Conservation (phyloP, 805 yeast genomes). For the Candida fluviatilis region DNA sequence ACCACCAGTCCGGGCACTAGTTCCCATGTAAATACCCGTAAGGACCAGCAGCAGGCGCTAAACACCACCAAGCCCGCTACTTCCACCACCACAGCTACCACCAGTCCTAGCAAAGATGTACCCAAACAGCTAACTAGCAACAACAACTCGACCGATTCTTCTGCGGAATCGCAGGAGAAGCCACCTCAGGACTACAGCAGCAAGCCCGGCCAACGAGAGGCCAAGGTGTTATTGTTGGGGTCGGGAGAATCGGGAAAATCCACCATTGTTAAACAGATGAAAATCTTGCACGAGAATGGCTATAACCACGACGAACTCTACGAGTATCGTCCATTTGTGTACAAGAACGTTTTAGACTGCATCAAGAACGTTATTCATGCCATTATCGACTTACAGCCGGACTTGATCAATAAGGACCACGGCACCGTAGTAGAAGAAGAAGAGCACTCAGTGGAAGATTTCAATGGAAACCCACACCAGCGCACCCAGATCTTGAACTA, state of each 20-base stretch:
- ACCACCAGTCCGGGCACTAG: slow-evolving; percentile 4
- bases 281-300: slow-evolving; percentile 70
- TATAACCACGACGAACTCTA: slow-evolving; percentile 65
- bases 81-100: neutral
- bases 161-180: slow-evolving; percentile 3
- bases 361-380: slow-evolving; percentile 69
- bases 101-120: slow-evolving; percentile 1
- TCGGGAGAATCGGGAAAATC: slow-evolving; percentile 88
- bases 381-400: slow-evolving; percentile 47
- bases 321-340: slow-evolving; percentile 76
- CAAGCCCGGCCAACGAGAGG: slow-evolving; percentile 31
- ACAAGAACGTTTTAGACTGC: slow-evolving; percentile 72
- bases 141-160: slow-evolving; percentile 7
- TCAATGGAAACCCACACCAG: slow-evolving; percentile 3
- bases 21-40: slow-evolving; percentile 10
- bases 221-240: slow-evolving; percentile 74
- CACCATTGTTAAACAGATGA: slow-evolving; percentile 78
- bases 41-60: slow-evolving; percentile 14
- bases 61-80: neutral
- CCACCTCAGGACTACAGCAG: no score
- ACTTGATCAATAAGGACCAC: slow-evolving; percentile 21
- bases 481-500: slow-evolving; percentile 20
- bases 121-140: slow-evolving; percentile 1
- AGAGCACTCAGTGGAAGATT: slow-evolving; percentile 3
- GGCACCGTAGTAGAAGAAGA: slow-evolving; percentile 5